Conservation (phyloP, 2,329 filamentous ascomycete species). For the Ophiocordyceps australis region DNA sequence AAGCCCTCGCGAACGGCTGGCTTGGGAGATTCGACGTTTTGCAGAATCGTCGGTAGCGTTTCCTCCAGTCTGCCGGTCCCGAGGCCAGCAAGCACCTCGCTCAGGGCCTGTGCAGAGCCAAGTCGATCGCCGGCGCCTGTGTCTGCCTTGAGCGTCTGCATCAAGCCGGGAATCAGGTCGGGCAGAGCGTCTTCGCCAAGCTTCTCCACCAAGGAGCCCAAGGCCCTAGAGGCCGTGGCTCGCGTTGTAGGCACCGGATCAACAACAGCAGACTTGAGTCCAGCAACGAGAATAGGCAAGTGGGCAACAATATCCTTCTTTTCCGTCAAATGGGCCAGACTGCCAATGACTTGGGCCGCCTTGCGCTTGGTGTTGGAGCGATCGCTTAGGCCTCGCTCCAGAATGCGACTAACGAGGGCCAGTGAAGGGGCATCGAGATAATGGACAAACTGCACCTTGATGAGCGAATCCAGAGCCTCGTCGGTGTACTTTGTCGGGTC, state of each 20-base stretch:
- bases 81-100: constrained; percentile 86
- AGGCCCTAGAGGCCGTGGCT: constrained; percentile 85
- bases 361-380: constrained; percentile 92
- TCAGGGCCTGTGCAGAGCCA: constrained; percentile 89
- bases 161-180: constrained; percentile 91
- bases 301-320: constrained; percentile 85
- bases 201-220: constrained; percentile 95
- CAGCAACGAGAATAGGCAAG: constrained; percentile 79
- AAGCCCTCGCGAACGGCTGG: constrained; percentile 88
- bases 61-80: constrained; percentile 88
- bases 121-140: constrained; percentile 91
- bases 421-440: constrained; percentile 96
- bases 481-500: constrained; percentile 96
- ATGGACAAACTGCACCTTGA: constrained; percentile 97
- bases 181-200: constrained; percentile 91
- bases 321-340: constrained; percentile 89
- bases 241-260: constrained; percentile 93
- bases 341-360: constrained; percentile 93
- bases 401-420: constrained; percentile 83
- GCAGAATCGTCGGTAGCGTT: constrained; percentile 85
- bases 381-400: constrained; percentile 81
- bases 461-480: constrained; percentile 78
- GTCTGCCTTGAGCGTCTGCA: constrained; percentile 94
- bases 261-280: constrained; percentile 73
- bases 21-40: constrained; percentile 88